These are phyloP conservation scores for Phytophthora constricta DNA, from an alignment of 352 stramenopile genomes.

Conservation along the genomic window DNA sequence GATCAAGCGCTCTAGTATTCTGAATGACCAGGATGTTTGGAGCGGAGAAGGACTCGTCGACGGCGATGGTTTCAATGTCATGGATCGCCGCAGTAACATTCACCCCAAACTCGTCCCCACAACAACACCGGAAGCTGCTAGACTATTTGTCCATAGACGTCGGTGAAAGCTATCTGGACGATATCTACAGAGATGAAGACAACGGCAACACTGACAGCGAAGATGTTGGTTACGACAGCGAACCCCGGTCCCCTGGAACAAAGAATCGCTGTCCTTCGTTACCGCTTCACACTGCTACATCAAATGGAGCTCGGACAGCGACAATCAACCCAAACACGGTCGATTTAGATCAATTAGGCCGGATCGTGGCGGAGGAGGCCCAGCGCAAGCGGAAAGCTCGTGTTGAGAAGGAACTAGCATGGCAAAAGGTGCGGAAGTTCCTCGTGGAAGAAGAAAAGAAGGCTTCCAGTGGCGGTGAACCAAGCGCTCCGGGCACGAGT, in stretches of 20 bases:
- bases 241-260: slow-evolving; percentile 27
- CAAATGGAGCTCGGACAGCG: slow-evolving; percentile 40
- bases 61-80: slow-evolving; percentile 35
- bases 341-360: slow-evolving; percentile 37
- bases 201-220: too few relatives aligned
- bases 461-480: background rate
- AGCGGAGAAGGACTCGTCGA: slow-evolving; percentile 60
- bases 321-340: slow-evolving; percentile 59
- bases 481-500: slow-evolving; percentile 19
- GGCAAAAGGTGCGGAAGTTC: slow-evolving; percentile 49
- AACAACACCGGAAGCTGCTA: slow-evolving; percentile 56
- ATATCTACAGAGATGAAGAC: slow-evolving; percentile 66
- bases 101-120: slow-evolving; percentile 31
- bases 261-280: slow-evolving; percentile 28
- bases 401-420: slow-evolving; percentile 46
- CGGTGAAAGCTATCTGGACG: slow-evolving; percentile 62
- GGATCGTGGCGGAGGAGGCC: slow-evolving; percentile 50
- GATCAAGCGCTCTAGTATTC: background rate
- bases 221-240: slow-evolving; percentile 19
- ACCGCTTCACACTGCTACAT: slow-evolving; percentile 47
- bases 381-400: slow-evolving; percentile 51
- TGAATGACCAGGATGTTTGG: slow-evolving; percentile 22
- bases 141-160: slow-evolving; percentile 67
- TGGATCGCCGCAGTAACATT: slow-evolving; percentile 50
- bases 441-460: slow-evolving; percentile 47